Percentiles rank a stretch among this genome's conserved stretches.
phyloP scores from a whole-genome alignment of 352 stramenopile genomes.

The Pythium vanterpoolii region DNA sequence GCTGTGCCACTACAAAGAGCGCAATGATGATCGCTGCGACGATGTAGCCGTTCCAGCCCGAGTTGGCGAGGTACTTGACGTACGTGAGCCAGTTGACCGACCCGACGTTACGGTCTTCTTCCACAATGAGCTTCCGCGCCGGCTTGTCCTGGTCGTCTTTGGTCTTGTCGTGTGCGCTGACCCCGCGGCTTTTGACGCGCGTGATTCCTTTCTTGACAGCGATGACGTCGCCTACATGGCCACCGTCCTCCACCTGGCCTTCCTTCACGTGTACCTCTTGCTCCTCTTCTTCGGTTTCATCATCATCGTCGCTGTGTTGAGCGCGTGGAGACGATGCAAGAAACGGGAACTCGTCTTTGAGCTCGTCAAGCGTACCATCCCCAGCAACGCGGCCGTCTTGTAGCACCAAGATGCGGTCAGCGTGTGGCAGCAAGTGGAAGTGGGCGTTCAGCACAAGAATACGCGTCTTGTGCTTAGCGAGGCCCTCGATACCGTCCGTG shows the following conservation, averaged over 20 bases:
- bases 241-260: not conserved
- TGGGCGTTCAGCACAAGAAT: constrained; percentile 42
- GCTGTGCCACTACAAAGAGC: constrained; percentile 40
- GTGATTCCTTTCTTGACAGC: constrained; percentile 3
- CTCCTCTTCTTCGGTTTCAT: not conserved
- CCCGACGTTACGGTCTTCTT: constrained; percentile 40
- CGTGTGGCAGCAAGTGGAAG: constrained; percentile 39
- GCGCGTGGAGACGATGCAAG: constrained; percentile 11
- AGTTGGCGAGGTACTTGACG: constrained; percentile 45
- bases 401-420: constrained; percentile 39
- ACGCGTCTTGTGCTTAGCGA: constrained; percentile 31
- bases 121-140: constrained; percentile 33
- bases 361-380: constrained; percentile 26
- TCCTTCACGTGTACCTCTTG: not conserved
- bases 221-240: not conserved
- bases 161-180: not conserved
- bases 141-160: not conserved
- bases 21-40: constrained; percentile 26
- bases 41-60: constrained; percentile 36
- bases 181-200: not conserved
- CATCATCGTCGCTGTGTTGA: constrained; percentile 7
- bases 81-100: constrained; percentile 41
- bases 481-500: constrained; percentile 26
- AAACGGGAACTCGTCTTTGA: constrained; percentile 28
- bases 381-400: constrained; percentile 31